Evolutionary conservation across 2,329 filamentous ascomycete species (phyloP).

Genomic region (Trichoderma arundinaceum): DNA sequence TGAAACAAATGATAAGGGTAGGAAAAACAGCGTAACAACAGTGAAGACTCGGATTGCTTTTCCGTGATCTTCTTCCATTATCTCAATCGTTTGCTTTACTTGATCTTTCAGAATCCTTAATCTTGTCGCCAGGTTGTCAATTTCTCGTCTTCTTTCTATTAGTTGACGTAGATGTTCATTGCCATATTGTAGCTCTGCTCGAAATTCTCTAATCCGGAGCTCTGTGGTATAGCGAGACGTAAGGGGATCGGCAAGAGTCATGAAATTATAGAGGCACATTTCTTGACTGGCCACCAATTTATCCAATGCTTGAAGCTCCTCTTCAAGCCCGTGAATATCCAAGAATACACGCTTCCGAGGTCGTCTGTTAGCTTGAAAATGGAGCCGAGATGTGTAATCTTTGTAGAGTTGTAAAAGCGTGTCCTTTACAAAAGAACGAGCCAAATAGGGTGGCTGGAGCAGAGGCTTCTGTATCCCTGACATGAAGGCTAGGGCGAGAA

Average conservation of each 20-base stretch:
- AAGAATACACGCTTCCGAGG: slow-evolving; percentile 31
- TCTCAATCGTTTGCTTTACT: slow-evolving; percentile 36
- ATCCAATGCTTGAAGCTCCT: slow-evolving; percentile 35
- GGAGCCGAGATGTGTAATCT: slow-evolving; percentile 14
- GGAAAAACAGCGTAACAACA: slow-evolving; percentile 51
- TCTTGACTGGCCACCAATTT: slow-evolving; percentile 14
- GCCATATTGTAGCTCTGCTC: background rate
- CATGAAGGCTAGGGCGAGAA: slow-evolving; percentile 12
- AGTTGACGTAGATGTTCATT: background rate
- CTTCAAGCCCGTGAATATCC: slow-evolving; percentile 34
- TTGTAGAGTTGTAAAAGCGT: slow-evolving; percentile 7
- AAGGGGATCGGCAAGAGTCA: background rate
- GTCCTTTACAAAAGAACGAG: background rate
- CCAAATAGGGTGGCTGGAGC: background rate
- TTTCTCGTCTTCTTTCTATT: background rate
- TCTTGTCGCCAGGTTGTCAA: slow-evolving; percentile 15
- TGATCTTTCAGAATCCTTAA: slow-evolving; percentile 32
- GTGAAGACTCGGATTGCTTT: slow-evolving; percentile 47
- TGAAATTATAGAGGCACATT: background rate
- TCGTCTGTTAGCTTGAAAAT: slow-evolving; percentile 15
- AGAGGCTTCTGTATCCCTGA: background rate
- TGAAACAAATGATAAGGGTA: slow-evolving; percentile 33
- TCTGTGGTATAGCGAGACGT: background rate
- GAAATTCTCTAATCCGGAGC: background rate
- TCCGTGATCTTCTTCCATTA: slow-evolving; percentile 41